Evolutionary conservation across 1,284 basidiomycete species (phyloP).

Genomic region (Malassezia restricta): DNA sequence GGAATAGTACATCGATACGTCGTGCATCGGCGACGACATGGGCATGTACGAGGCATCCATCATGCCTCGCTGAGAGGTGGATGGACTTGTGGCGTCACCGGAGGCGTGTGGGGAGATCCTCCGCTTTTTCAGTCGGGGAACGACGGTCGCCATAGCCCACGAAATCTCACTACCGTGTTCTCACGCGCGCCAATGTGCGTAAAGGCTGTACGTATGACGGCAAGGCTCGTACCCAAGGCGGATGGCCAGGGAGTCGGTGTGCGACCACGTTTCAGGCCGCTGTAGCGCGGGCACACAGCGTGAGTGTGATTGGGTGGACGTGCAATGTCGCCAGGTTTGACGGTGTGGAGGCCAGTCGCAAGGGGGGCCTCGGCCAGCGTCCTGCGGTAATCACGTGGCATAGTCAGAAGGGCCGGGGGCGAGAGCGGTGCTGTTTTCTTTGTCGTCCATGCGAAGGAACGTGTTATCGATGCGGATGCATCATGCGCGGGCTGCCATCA

Average conservation of each 20-base stretch:
- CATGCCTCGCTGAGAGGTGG: neutral
- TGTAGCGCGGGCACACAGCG: too few species aligned
- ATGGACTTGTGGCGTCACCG: too few species aligned
- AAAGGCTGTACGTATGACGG: neutral
- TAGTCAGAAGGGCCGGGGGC: too few species aligned
- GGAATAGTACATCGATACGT: neutral
- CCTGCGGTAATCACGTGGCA: too few species aligned
- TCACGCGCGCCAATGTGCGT: too few species aligned
- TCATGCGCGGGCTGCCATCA: neutral
- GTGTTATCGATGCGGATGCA: constrained; percentile 1
- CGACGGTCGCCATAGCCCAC: constrained; percentile 11
- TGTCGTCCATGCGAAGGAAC: neutral
- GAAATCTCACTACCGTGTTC: neutral
- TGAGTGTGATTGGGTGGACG: too few species aligned
- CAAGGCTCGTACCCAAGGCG: neutral
- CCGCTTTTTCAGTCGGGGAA: constrained; percentile 16
- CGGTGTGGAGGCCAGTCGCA: too few species aligned
- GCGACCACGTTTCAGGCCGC: too few species aligned
- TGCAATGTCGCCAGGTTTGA: too few species aligned
- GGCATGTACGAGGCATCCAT: neutral
- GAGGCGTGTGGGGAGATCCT: constrained; percentile 2
- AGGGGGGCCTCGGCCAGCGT: too few species aligned
- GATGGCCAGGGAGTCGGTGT: too few species aligned
- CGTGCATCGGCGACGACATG: neutral
- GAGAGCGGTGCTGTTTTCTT: too few species aligned